These are phyloP conservation scores for Neocallimastix lanati DNA, from an alignment of 192 early-diverging fungal genomes.

Conservation along the genomic window DNA sequence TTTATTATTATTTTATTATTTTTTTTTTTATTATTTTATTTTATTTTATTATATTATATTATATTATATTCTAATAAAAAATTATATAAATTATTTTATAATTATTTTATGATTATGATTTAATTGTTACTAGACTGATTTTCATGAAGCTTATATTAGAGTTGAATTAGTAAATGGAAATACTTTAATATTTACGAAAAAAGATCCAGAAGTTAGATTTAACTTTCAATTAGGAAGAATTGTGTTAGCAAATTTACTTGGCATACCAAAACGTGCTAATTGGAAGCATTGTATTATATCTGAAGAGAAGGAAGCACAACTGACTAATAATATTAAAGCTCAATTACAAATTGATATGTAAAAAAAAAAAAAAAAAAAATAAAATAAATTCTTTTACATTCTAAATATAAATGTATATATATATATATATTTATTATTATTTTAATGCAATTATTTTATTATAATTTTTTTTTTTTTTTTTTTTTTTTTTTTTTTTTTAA, in stretches of 20 bases:
- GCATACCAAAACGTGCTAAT: conserved; percentile 42
- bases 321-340: not conserved
- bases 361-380: too few relatives aligned
- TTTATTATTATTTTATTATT: too few relatives aligned
- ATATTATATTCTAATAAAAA: too few relatives aligned
- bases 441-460: too few relatives aligned
- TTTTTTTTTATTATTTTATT: too few relatives aligned
- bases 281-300: conserved; percentile 61
- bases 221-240: conserved; percentile 61
- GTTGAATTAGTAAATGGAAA: conserved; percentile 32
- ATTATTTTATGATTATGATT: too few relatives aligned
- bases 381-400: too few relatives aligned
- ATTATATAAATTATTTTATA: too few relatives aligned
- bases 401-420: too few relatives aligned
- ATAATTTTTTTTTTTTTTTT: too few relatives aligned
- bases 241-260: conserved; percentile 47
- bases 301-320: conserved; percentile 35
- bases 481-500: too few relatives aligned
- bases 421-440: too few relatives aligned
- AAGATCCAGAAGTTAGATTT: conserved; percentile 20
- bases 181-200: conserved; percentile 19
- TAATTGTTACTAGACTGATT: not conserved
- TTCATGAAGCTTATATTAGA: conserved; percentile 19
- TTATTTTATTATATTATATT: not conserved
- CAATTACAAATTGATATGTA: not conserved